Evolutionary conservation across 2,329 filamentous ascomycete species (phyloP).

Genomic region (Amauroascus verrucosus): DNA sequence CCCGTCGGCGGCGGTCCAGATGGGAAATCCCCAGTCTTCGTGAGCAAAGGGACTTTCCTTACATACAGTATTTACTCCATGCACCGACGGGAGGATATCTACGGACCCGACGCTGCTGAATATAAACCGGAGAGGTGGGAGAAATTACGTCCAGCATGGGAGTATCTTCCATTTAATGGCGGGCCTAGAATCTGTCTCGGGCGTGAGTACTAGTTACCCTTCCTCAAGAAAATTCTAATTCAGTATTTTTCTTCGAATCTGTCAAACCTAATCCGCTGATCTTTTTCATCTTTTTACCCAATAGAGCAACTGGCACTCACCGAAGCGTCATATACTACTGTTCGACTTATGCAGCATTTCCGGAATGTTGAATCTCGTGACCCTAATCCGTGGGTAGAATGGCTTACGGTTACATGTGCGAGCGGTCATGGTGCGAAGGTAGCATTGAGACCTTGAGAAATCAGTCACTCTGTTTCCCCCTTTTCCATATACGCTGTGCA

Average conservation of each 20-base stretch:
- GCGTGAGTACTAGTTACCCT: slow-evolving; percentile 23
- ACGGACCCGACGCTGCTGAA: slow-evolving; percentile 21
- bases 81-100: slow-evolving; percentile 42
- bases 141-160: slow-evolving; percentile 55
- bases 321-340: slow-evolving; percentile 33
- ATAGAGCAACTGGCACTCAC: slow-evolving; percentile 37
- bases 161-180: slow-evolving; percentile 66
- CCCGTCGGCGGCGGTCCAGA: slow-evolving; percentile 52
- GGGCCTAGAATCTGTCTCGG: slow-evolving; percentile 66
- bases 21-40: slow-evolving; percentile 35
- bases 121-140: slow-evolving; percentile 59
- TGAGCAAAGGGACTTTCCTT: slow-evolving; percentile 40
- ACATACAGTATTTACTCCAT: slow-evolving; percentile 45
- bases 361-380: slow-evolving; percentile 29
- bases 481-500: not conserved
- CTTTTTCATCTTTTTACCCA: slow-evolving; percentile 6
- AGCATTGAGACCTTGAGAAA: slow-evolving; percentile 8
- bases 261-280: no score
- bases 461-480: not conserved
- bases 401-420: slow-evolving; percentile 19
- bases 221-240: no score
- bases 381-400: slow-evolving; percentile 21
- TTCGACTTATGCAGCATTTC: slow-evolving; percentile 32
- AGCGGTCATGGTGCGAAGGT: slow-evolving; percentile 17
- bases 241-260: no score